Evolutionary conservation across 257 asterid species (phyloP).

Genomic region (Linderniella brevidens): DNA sequence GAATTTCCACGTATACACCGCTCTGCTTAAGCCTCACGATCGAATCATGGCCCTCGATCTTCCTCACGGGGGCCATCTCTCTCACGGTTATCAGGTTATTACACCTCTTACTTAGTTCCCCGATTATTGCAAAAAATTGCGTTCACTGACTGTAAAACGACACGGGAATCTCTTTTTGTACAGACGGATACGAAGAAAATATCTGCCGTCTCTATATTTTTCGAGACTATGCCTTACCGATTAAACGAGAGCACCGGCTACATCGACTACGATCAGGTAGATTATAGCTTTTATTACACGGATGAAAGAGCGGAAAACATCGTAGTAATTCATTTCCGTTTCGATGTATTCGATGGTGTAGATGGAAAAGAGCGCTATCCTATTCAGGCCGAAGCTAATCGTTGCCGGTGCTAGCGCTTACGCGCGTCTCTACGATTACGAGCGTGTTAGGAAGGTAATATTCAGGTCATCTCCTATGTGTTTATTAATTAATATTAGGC

Average conservation of each 20-base stretch:
- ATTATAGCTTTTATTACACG: neutral
- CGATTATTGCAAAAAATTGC: neutral
- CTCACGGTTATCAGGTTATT: constrained; percentile 80
- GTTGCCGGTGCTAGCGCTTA: constrained; percentile 99
- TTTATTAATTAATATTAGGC: no score
- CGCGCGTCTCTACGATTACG: constrained; percentile 85
- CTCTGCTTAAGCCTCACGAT: constrained; percentile 76
- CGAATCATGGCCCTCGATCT: constrained; percentile 92
- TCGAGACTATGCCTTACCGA: constrained; percentile 98
- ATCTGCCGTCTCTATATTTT: constrained; percentile 94
- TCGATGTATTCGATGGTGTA: constrained; percentile 8
- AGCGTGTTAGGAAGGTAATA: constrained; percentile 76
- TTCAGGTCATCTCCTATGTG: no score
- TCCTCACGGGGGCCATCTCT: constrained; percentile 95
- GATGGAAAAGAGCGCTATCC: constrained; percentile 89
- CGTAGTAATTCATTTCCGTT: no score
- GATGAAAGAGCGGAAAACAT: no score
- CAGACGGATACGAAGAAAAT: constrained; percentile 99
- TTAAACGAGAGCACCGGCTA: constrained; percentile 84
- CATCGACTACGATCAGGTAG: constrained; percentile 87
- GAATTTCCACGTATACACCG: constrained; percentile 78
- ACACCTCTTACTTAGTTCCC: no score
- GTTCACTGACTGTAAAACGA: no score
- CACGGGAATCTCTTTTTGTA: constrained; percentile 4
- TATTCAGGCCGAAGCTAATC: constrained; percentile 80